A percentile compares a stretch with the other conserved stretches of the same genome.
These are phyloP conservation scores for Dactylella cylindrospora DNA, from an alignment of 2,329 filamentous ascomycete species.

Conservation along the genomic window DNA sequence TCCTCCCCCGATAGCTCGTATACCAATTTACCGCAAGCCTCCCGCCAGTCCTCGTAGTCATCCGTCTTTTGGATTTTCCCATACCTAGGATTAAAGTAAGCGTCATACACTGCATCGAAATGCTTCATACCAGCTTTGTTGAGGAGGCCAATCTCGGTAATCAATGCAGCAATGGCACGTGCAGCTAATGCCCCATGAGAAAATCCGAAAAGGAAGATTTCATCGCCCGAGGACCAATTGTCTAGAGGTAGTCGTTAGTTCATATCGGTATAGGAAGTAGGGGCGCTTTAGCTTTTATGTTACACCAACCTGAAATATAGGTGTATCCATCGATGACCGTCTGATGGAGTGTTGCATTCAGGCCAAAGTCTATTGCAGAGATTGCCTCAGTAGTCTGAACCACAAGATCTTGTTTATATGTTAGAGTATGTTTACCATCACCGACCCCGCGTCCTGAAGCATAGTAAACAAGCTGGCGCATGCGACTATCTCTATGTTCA, in stretches of 20 bases:
- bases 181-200: slow-evolving; percentile 63
- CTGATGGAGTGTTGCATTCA: slow-evolving; percentile 24
- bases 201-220: slow-evolving; percentile 61
- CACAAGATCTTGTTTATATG: not conserved
- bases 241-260: slow-evolving; percentile 48
- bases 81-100: slow-evolving; percentile 49
- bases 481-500: slow-evolving; percentile 13
- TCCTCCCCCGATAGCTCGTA: slow-evolving; percentile 6
- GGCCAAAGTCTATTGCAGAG: slow-evolving; percentile 23
- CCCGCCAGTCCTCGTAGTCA: slow-evolving; percentile 28
- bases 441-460: slow-evolving; percentile 14
- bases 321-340: slow-evolving; percentile 29
- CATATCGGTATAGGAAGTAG: too few species aligned
- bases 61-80: slow-evolving; percentile 17
- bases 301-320: slow-evolving; percentile 21
- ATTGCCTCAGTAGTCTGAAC: not conserved
- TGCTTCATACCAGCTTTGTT: slow-evolving; percentile 60
- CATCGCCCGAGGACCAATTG: slow-evolving; percentile 63
- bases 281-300: not conserved
- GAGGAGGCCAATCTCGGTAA: slow-evolving; percentile 58
- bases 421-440: slow-evolving; percentile 18
- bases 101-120: slow-evolving; percentile 62
- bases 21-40: not conserved
- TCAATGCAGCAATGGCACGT: slow-evolving; percentile 60
- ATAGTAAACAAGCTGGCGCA: slow-evolving; percentile 33